phyloP scores from a whole-genome alignment of 176 grass and related monocot genomes.

The Triticum monococcum region DNA sequence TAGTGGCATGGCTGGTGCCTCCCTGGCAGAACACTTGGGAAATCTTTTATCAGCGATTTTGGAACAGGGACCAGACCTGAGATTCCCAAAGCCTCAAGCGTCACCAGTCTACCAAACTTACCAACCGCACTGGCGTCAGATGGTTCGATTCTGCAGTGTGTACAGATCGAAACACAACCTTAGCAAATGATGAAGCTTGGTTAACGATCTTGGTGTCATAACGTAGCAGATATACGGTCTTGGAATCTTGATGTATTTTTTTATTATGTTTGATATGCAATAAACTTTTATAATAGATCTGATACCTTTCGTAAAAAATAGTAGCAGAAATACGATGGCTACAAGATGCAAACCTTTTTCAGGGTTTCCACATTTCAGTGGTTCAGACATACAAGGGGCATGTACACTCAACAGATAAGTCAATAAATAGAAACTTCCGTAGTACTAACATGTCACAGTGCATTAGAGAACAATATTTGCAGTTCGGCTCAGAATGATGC shows the following conservation, averaged over 20 bases:
- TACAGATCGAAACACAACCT: background rate
- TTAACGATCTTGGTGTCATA: no score
- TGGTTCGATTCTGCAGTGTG: background rate
- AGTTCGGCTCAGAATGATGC: constrained; percentile 1
- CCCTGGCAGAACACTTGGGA: background rate
- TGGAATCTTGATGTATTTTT: no score
- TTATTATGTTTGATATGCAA: no score
- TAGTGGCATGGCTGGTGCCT: background rate
- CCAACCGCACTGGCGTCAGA: background rate
- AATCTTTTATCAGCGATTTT: background rate
- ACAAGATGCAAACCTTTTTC: background rate
- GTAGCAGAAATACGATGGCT: no score
- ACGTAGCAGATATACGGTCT: no score
- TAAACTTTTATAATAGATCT: no score
- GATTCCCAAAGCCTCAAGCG: background rate
- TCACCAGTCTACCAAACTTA: background rate
- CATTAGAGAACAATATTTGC: background rate
- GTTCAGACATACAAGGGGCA: background rate
- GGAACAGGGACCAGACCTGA: background rate
- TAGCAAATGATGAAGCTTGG: no score
- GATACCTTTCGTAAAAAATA: no score
- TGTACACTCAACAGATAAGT: no score
- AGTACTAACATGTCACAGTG: background rate
- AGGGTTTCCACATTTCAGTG: background rate
- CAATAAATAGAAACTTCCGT: background rate